Evolutionary conservation across 2,329 filamentous ascomycete species (phyloP).

Genomic region (Septoria linicola): DNA sequence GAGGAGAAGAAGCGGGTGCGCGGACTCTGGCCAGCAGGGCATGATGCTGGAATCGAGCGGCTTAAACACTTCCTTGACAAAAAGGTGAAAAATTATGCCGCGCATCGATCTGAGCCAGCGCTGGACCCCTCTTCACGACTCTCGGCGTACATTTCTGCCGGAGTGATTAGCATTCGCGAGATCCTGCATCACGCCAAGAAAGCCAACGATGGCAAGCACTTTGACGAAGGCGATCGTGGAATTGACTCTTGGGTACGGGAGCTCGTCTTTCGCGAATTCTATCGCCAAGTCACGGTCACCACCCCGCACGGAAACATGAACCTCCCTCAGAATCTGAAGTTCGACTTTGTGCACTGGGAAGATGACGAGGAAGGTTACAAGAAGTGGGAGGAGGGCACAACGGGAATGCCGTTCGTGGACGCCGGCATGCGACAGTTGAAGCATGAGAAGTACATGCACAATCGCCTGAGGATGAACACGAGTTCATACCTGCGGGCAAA

Average conservation of each 20-base stretch:
- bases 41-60: slow-evolving; percentile 44
- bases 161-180: slow-evolving; percentile 48
- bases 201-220: slow-evolving; percentile 47
- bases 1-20: slow-evolving; percentile 44
- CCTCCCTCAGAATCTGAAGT: slow-evolving; percentile 52
- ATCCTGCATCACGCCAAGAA: slow-evolving; percentile 44
- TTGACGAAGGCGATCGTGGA: slow-evolving; percentile 41
- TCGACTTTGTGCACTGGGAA: slow-evolving; percentile 53
- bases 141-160: slow-evolving; percentile 48
- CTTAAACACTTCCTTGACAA: slow-evolving; percentile 44
- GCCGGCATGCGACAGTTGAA: slow-evolving; percentile 54
- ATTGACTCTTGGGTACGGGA: slow-evolving; percentile 51
- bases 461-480: slow-evolving; percentile 53
- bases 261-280: slow-evolving; percentile 53
- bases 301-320: slow-evolving; percentile 53
- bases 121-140: slow-evolving; percentile 45
- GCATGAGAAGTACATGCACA: slow-evolving; percentile 53
- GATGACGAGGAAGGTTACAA: slow-evolving; percentile 51
- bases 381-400: slow-evolving; percentile 49
- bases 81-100: slow-evolving; percentile 42
- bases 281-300: slow-evolving; percentile 49
- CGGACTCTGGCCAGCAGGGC: slow-evolving; percentile 48
- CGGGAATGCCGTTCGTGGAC: slow-evolving; percentile 52
- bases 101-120: slow-evolving; percentile 46
- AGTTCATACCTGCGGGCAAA: slow-evolving; percentile 51